Conservation (phyloP, 164 flowering plant species). For the Buxus sempervirens region DNA sequence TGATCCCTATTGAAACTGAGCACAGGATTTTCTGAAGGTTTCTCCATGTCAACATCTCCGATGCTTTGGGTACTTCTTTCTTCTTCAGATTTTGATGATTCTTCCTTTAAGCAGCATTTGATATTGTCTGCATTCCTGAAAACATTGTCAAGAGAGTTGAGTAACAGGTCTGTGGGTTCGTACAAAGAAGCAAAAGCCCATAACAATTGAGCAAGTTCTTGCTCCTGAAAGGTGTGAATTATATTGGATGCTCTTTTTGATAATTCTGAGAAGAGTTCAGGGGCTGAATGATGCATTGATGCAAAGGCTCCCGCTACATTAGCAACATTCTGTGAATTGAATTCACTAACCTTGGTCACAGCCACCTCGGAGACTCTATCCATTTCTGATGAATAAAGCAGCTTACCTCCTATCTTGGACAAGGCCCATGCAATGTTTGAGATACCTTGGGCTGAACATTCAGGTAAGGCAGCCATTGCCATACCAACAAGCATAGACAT, state of each 20-base stretch:
- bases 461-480: constrained; percentile 81
- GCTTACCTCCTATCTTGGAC: constrained; percentile 95
- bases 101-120: constrained; percentile 26
- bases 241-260: constrained; percentile 69
- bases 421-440: constrained; percentile 94
- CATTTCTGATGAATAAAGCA: constrained; percentile 90
- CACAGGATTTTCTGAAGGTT: constrained; percentile 22
- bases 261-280: constrained; percentile 63
- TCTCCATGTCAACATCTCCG: constrained; percentile 21
- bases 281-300: constrained; percentile 91
- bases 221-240: constrained; percentile 61
- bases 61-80: constrained; percentile 13
- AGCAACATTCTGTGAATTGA: constrained; percentile 97
- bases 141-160: constrained; percentile 60
- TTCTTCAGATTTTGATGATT: constrained; percentile 13
- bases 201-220: constrained; percentile 85
- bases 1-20: constrained; percentile 70
- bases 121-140: constrained; percentile 42
- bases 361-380: constrained; percentile 97
- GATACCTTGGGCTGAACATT: constrained; percentile 90
- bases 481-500: constrained; percentile 90
- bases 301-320: constrained; percentile 96
- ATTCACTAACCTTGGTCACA: constrained; percentile 59
- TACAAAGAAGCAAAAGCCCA: constrained; percentile 95
- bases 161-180: constrained; percentile 70